phyloP scores from a whole-genome alignment of 169 alveolate genomes.

The Cryptosporidium sp. region DNA sequence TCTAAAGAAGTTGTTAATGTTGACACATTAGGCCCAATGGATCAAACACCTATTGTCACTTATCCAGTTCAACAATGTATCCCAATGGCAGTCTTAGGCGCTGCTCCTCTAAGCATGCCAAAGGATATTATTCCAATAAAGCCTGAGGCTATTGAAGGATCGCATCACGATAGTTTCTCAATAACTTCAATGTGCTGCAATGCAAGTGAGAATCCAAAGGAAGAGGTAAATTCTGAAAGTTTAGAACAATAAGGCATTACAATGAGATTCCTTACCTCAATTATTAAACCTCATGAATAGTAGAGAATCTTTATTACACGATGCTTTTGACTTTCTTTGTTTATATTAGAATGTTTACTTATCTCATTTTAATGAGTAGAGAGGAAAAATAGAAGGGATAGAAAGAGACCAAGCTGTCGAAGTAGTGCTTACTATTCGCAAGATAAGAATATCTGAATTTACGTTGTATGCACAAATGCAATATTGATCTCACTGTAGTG shows the following conservation, averaged over 20 bases:
- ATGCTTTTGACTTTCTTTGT: neutral
- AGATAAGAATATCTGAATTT: neutral
- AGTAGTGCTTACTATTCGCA: neutral
- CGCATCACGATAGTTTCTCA: slow-evolving; percentile 71
- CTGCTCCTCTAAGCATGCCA: slow-evolving; percentile 75
- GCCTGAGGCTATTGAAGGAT: slow-evolving; percentile 64
- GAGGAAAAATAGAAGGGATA: neutral
- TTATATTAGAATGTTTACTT: neutral
- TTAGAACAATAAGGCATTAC: slow-evolving; percentile 2
- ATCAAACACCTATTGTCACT: slow-evolving; percentile 72
- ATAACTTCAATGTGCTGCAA: slow-evolving; percentile 70
- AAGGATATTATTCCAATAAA: slow-evolving; percentile 68
- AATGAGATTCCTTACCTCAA: neutral
- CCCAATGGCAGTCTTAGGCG: slow-evolving; percentile 77
- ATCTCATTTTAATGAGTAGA: neutral
- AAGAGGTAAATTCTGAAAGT: slow-evolving; percentile 6
- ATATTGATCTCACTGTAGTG: neutral
- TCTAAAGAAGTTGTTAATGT: slow-evolving; percentile 66
- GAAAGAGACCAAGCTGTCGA: neutral
- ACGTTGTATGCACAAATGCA: neutral
- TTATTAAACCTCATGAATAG: neutral
- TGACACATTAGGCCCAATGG: slow-evolving; percentile 73
- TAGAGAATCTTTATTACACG: neutral
- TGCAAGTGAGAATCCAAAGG: slow-evolving; percentile 68
- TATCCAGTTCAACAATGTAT: slow-evolving; percentile 74